Evolutionary conservation across 352 stramenopile species (phyloP).

Genomic region (Phytophthora chlamydospora): DNA sequence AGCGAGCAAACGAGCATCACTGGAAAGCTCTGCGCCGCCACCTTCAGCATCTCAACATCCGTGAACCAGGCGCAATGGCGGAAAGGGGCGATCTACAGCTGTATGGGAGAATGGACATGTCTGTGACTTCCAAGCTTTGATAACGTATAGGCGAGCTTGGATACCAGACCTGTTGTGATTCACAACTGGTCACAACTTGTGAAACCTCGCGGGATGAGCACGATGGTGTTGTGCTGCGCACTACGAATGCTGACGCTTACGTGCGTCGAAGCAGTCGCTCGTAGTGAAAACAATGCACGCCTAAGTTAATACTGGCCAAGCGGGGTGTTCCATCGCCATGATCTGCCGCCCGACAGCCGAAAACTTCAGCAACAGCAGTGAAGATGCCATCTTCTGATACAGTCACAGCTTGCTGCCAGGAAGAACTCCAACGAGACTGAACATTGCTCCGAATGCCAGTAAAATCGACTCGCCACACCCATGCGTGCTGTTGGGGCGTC

Average conservation of each 20-base stretch:
- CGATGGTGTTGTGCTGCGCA: no score
- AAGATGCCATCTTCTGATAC: conserved; percentile 3
- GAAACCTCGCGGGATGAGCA: no score
- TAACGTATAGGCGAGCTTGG: no score
- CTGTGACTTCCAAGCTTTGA: no score
- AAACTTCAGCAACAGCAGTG: conserved; percentile 18
- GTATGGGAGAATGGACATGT: conserved; percentile 8
- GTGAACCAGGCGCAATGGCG: conserved; percentile 15
- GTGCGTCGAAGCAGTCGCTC: no score
- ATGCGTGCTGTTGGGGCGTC: no score
- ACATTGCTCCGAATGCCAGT: neutral
- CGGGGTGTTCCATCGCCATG: conserved; percentile 1
- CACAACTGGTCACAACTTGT: no score
- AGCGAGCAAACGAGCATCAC: neutral
- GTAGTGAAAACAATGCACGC: no score
- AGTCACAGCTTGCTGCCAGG: conserved; percentile 18
- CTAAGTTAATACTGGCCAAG: neutral
- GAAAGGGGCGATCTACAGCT: conserved; percentile 14
- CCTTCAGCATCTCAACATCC: conserved; percentile 2
- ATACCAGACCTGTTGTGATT: no score
- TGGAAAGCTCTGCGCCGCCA: neutral
- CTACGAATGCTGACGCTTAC: no score
- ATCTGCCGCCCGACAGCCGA: conserved; percentile 7
- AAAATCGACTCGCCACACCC: no score
- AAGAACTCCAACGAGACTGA: conserved; percentile 11